Conservation (phyloP, 106 monocot genomes). For the Narthecium ossifragum region DNA sequence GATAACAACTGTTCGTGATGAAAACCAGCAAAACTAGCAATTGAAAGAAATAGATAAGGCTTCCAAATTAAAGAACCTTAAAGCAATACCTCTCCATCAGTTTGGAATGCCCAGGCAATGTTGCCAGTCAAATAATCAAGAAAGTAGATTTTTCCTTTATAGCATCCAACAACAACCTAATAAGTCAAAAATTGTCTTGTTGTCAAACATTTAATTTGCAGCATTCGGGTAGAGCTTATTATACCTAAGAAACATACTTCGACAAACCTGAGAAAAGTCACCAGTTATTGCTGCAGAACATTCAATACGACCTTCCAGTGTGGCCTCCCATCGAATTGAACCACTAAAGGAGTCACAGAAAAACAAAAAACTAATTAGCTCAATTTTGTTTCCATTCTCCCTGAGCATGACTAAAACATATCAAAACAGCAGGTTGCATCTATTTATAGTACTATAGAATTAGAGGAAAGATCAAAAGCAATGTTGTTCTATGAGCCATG, state of each 20-base stretch:
- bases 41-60: too few species aligned
- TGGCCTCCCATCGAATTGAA: constrained; percentile 58
- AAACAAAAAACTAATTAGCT: not conserved
- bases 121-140: constrained; percentile 54
- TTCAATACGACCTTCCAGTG: constrained; percentile 79
- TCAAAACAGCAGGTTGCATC: too few species aligned
- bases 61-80: too few species aligned
- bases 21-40: too few species aligned
- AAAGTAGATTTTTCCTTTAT: constrained; percentile 91
- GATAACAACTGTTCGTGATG: too few species aligned
- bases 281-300: constrained; percentile 82
- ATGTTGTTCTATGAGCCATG: too few species aligned
- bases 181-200: not conserved
- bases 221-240: not conserved
- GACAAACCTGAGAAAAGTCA: constrained; percentile 70
- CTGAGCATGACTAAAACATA: too few species aligned
- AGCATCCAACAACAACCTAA: constrained; percentile 95
- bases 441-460: too few species aligned
- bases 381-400: too few species aligned
- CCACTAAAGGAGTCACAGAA: constrained; percentile 39
- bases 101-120: constrained; percentile 68
- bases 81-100: constrained; percentile 77
- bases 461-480: too few species aligned
- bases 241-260: too few species aligned
- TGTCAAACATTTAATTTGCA: not conserved